phyloP scores from a whole-genome alignment of 2,329 filamentous ascomycete species.

The Aspergillus amoenus region DNA sequence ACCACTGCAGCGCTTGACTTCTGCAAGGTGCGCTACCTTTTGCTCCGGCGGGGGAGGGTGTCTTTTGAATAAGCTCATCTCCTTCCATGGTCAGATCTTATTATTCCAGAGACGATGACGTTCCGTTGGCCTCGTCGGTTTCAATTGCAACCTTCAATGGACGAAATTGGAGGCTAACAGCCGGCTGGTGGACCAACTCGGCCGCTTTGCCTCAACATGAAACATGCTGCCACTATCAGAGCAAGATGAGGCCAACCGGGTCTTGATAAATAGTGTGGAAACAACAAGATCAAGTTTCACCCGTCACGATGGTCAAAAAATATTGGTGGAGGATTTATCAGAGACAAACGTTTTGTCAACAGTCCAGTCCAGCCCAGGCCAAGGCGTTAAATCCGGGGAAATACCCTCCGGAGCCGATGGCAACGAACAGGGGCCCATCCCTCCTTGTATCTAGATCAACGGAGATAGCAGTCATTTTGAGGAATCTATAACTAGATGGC shows the following conservation, averaged over 20 bases:
- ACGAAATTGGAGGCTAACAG: not conserved
- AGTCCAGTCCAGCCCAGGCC: not conserved
- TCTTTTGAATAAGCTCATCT: not conserved
- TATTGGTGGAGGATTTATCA: not conserved
- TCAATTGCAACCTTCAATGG: not conserved
- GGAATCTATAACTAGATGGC: not conserved
- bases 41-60: not conserved
- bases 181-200: not conserved
- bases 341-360: not conserved
- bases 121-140: not conserved
- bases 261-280: not conserved
- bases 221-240: not conserved
- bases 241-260: not conserved
- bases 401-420: not conserved
- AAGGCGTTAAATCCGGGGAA: not conserved
- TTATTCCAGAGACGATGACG: not conserved
- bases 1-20: not conserved
- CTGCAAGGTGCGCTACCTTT: not conserved
- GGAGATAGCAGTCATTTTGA: not conserved
- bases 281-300: no score
- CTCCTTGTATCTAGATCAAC: not conserved
- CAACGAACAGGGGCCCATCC: not conserved
- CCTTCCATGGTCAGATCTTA: not conserved
- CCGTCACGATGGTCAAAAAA: not conserved
- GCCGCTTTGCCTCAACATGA: conserved; percentile 4